Evolutionary conservation across 2,329 filamentous ascomycete species (phyloP).

Genomic region (Furcasterigmium furcatum): DNA sequence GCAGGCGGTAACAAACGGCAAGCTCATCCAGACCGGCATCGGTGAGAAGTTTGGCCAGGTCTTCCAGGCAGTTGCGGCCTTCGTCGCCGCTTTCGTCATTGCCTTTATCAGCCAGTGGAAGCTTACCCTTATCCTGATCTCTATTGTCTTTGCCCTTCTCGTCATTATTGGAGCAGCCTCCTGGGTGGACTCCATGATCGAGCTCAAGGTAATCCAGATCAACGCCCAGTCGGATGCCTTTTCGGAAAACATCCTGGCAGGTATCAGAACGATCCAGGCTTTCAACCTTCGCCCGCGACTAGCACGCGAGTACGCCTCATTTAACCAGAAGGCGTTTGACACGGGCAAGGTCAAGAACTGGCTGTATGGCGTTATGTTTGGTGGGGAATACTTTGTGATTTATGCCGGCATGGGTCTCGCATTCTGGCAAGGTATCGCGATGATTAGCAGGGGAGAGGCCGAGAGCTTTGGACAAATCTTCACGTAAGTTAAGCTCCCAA

Average conservation of each 20-base stretch:
- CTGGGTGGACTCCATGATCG: constrained; percentile 16
- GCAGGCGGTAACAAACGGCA: constrained; percentile 36
- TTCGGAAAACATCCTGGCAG: constrained; percentile 19
- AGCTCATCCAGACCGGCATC: constrained; percentile 29
- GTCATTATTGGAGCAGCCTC: constrained; percentile 14
- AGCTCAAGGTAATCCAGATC: constrained; percentile 18
- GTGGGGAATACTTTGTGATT: constrained; percentile 37
- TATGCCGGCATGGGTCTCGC: constrained; percentile 13
- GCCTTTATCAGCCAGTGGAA: constrained; percentile 34
- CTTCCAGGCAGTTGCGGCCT: constrained; percentile 26
- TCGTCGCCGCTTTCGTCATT: constrained; percentile 29
- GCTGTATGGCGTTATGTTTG: constrained; percentile 23
- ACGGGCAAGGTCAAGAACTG: constrained; percentile 23
- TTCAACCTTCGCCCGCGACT: constrained; percentile 10
- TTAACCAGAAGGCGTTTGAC: constrained; percentile 13
- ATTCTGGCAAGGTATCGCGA: constrained; percentile 26
- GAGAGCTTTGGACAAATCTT: constrained; percentile 10
- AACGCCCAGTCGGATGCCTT: constrained; percentile 19
- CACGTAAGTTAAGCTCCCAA: constrained; percentile 4
- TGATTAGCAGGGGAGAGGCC: constrained; percentile 24
- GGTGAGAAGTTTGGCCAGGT: constrained; percentile 30
- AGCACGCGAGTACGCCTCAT: constrained; percentile 8
- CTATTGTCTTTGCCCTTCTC: constrained; percentile 27
- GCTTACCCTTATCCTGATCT: constrained; percentile 36
- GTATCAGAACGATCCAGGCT: constrained; percentile 10